phyloP scores from a whole-genome alignment of 2,329 filamentous ascomycete species.

The Lachnellula willkommii region DNA sequence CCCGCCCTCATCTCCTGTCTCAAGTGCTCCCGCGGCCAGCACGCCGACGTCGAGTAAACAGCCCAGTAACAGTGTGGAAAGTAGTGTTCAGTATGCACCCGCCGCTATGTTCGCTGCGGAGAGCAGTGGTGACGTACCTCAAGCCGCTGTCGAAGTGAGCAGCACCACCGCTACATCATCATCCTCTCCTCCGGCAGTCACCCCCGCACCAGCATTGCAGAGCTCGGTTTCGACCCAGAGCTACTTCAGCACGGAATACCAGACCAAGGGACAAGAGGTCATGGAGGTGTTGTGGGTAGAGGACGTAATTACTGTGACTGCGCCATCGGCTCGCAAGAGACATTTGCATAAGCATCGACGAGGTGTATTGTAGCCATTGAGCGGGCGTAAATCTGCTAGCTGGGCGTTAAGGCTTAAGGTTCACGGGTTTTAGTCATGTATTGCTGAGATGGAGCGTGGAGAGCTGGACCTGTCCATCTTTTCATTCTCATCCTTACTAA shows the following conservation, averaged over 20 bases:
- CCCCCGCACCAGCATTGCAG: slow-evolving; percentile 15
- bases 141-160: background rate
- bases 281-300: slow-evolving; percentile 54
- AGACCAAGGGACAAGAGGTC: slow-evolving; percentile 46
- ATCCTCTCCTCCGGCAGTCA: slow-evolving; percentile 10
- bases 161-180: background rate
- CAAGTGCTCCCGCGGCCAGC: slow-evolving; percentile 10
- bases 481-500: too few relatives aligned
- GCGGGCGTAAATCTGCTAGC: too few relatives aligned
- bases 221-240: slow-evolving; percentile 12
- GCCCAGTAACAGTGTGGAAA: slow-evolving; percentile 2
- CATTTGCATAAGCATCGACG: slow-evolving; percentile 5
- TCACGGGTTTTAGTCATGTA: too few relatives aligned
- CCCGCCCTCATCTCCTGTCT: slow-evolving; percentile 12
- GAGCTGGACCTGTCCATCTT: too few relatives aligned
- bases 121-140: background rate
- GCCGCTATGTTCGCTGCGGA: slow-evolving; percentile 31
- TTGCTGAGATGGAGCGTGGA: too few relatives aligned
- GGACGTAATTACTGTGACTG: slow-evolving; percentile 41
- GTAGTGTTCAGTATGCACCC: slow-evolving; percentile 18
- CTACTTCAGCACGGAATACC: slow-evolving; percentile 47
- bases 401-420: too few relatives aligned
- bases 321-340: slow-evolving; percentile 1
- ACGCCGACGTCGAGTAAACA: background rate
- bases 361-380: background rate